phyloP scores from a whole-genome alignment of 148 eudicot species.

The Hydrangea macrophylla region DNA sequence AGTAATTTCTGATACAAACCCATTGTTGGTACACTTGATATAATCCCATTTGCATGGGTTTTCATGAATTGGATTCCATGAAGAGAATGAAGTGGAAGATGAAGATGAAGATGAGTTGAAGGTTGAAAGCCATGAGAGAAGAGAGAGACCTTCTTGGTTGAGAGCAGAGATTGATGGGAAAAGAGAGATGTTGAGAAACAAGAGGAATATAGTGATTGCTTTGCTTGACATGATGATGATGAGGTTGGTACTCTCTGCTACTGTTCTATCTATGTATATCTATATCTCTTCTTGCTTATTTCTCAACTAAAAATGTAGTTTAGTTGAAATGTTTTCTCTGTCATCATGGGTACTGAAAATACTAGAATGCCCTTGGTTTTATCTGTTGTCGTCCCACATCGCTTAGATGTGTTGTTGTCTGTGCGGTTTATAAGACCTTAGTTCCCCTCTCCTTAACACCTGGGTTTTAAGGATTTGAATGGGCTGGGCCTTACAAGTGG shows the following conservation, averaged over 20 bases:
- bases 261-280: slow-evolving; percentile 17
- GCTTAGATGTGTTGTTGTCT: no score
- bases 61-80: slow-evolving; percentile 24
- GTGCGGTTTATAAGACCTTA: no score
- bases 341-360: background rate
- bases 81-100: slow-evolving; percentile 22
- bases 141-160: slow-evolving; percentile 37
- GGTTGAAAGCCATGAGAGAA: slow-evolving; percentile 35
- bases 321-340: slow-evolving; percentile 17
- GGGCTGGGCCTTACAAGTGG: no score
- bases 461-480: no score
- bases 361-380: background rate
- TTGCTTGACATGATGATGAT: slow-evolving; percentile 27
- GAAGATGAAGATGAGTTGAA: slow-evolving; percentile 28
- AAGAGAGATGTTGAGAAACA: slow-evolving; percentile 24
- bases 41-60: slow-evolving; percentile 31
- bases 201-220: slow-evolving; percentile 16
- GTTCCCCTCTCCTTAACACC: no score
- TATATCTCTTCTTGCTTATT: no score
- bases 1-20: slow-evolving; percentile 27
- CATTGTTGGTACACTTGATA: slow-evolving; percentile 19
- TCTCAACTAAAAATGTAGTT: no score
- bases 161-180: slow-evolving; percentile 25
- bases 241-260: slow-evolving; percentile 3
- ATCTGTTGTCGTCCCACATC: no score